These are phyloP conservation scores for Cyberlindnera euphorbiiphila DNA, from an alignment of 805 yeast genomes.

Conservation along the genomic window DNA sequence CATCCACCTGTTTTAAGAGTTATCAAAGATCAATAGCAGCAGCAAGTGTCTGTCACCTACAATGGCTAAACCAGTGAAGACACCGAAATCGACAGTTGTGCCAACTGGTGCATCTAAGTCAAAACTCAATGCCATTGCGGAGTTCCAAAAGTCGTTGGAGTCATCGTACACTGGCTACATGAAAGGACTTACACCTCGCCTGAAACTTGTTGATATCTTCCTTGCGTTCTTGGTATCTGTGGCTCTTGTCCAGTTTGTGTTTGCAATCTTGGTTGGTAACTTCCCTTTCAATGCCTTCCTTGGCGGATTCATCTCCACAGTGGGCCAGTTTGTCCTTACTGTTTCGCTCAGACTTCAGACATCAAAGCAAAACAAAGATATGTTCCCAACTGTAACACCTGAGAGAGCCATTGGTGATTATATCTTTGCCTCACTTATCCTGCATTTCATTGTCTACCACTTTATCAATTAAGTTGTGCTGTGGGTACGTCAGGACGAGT, in stretches of 20 bases:
- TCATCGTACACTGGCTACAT: conserved; percentile 33
- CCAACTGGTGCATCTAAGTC: conserved; percentile 4
- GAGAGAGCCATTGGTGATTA: conserved; percentile 83
- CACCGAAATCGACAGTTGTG: background rate
- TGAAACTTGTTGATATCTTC: conserved; percentile 73
- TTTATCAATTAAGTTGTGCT: conserved; percentile 67
- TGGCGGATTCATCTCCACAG: conserved; percentile 88
- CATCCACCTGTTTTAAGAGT: no score
- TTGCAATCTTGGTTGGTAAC: conserved; percentile 73
- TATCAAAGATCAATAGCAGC: no score
- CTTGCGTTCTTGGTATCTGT: conserved; percentile 67
- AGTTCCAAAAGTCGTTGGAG: conserved; percentile 30
- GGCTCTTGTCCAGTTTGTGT: conserved; percentile 76
- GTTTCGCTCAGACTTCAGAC: conserved; percentile 78
- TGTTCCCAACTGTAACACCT: conserved; percentile 41
- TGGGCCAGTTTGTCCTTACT: conserved; percentile 91
- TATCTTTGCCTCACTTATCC: conserved; percentile 76
- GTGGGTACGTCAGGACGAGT: no score
- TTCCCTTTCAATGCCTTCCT: conserved; percentile 97
- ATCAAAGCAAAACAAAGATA: conserved; percentile 34
- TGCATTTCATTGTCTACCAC: conserved; percentile 87
- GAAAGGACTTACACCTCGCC: conserved; percentile 35
- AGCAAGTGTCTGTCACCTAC: no score
- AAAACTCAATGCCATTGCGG: conserved; percentile 21
- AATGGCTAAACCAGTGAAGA: conserved; percentile 4